Conservation (phyloP, 2,329 filamentous ascomycete species). For the Aspergillus pseudonomiae region DNA sequence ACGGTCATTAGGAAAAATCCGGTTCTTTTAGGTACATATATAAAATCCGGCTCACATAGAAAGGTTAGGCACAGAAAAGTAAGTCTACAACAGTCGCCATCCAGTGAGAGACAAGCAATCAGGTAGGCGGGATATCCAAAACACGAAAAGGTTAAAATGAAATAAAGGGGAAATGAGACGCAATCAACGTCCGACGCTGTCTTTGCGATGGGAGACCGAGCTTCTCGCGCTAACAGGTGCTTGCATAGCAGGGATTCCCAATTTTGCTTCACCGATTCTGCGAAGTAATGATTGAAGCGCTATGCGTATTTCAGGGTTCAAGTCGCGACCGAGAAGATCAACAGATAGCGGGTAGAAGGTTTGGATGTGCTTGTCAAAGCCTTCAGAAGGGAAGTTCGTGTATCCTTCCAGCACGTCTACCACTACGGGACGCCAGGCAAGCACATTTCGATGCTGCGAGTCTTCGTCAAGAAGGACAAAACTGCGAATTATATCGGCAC, state of each 20-base stretch:
- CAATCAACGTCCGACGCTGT: constrained; percentile 30
- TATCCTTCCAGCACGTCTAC: constrained; percentile 96
- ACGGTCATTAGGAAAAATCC: not conserved
- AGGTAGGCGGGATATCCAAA: constrained; percentile 36
- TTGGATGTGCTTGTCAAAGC: constrained; percentile 77
- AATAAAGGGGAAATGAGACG: constrained; percentile 2
- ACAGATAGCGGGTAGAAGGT: constrained; percentile 86
- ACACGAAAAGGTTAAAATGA: constrained; percentile 19
- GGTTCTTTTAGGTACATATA: constrained; percentile 13
- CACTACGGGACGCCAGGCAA: constrained; percentile 95
- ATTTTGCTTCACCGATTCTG: constrained; percentile 76
- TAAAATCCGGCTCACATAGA: constrained; percentile 11
- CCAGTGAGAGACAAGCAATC: constrained; percentile 21
- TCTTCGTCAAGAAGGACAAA: constrained; percentile 91
- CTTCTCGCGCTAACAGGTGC: constrained; percentile 38
- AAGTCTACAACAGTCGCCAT: constrained; percentile 27
- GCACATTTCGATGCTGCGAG: constrained; percentile 93
- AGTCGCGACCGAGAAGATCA: constrained; percentile 79
- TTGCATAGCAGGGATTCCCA: constrained; percentile 49
- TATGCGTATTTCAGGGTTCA: constrained; percentile 75
- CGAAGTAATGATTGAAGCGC: constrained; percentile 77
- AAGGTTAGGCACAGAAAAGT: constrained; percentile 16
- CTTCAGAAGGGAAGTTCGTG: constrained; percentile 75
- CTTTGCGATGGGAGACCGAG: constrained; percentile 38
- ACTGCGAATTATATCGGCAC: constrained; percentile 86